Percentiles rank a stretch among this genome's conserved stretches.
These are phyloP conservation scores for Paracoccidioides brasiliensis DNA, from an alignment of 2,329 filamentous ascomycete species.

Conservation along the genomic window DNA sequence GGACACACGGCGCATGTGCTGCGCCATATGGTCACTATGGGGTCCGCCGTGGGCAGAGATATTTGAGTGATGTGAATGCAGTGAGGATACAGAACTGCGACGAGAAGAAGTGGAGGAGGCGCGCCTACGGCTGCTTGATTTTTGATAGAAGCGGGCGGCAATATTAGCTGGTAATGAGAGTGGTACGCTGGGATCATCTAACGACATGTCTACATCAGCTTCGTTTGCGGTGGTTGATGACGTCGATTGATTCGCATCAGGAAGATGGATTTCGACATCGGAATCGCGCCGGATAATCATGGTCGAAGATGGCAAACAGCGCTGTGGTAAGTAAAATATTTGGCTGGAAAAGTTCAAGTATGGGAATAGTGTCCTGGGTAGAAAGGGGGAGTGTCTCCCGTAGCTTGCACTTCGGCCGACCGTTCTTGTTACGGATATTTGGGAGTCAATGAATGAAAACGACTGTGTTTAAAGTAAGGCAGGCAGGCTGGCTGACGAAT, in stretches of 20 bases:
- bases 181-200: slow-evolving; percentile 23
- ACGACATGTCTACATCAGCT: slow-evolving; percentile 32
- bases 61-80: slow-evolving; percentile 48
- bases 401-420: not conserved
- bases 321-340: not conserved
- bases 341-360: not conserved
- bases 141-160: slow-evolving; percentile 48
- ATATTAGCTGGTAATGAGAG: slow-evolving; percentile 47
- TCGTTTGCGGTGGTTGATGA: slow-evolving; percentile 12
- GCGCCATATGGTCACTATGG: slow-evolving; percentile 48
- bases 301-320: not conserved
- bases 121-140: slow-evolving; percentile 41
- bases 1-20: slow-evolving; percentile 51
- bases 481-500: slow-evolving; percentile 8
- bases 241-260: slow-evolving; percentile 21
- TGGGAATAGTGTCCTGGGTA: no score
- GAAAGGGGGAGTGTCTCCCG: no score
- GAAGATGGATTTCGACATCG: slow-evolving; percentile 29
- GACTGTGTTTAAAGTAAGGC: slow-evolving; percentile 7
- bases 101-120: slow-evolving; percentile 51
- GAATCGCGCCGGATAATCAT: slow-evolving; percentile 31
- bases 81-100: slow-evolving; percentile 51
- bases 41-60: slow-evolving; percentile 36
- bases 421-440: no score
- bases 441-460: not conserved